Evolutionary conservation across 176 grass and related monocot species (phyloP).

Genomic region (Ensete ventricosum): DNA sequence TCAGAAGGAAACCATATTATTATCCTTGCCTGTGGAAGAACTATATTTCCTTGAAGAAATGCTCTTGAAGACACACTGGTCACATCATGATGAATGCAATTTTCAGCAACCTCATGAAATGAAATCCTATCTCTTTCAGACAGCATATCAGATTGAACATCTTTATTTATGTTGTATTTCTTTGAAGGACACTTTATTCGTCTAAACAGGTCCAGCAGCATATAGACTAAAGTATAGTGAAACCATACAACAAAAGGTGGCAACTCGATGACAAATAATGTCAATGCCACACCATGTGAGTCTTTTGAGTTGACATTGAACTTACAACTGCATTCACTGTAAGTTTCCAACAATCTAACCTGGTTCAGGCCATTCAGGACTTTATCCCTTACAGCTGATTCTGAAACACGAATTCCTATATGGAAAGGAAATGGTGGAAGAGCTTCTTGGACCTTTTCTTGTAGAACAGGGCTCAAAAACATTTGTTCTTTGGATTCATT

Average conservation of each 20-base stretch:
- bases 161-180: neutral
- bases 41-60: conserved; percentile 50
- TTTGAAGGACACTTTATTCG: conserved; percentile 28
- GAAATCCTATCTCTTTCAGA: conserved; percentile 28
- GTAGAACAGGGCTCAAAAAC: conserved; percentile 57
- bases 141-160: conserved; percentile 26
- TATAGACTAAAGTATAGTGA: conserved; percentile 70
- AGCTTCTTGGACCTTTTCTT: conserved; percentile 57
- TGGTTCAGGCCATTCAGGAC: conserved; percentile 34
- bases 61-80: conserved; percentile 24
- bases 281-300: conserved; percentile 51
- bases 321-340: conserved; percentile 47
- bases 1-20: conserved; percentile 73
- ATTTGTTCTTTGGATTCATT: conserved; percentile 14
- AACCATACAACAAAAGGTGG: conserved; percentile 74
- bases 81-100: conserved; percentile 18
- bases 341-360: conserved; percentile 75
- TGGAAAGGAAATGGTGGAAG: conserved; percentile 54
- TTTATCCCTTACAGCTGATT: conserved; percentile 7
- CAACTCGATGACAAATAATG: conserved; percentile 48
- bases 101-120: conserved; percentile 25
- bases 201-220: conserved; percentile 53
- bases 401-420: conserved; percentile 26
- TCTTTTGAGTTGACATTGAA: conserved; percentile 50
- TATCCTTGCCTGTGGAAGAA: conserved; percentile 47